Base-by-base conservation (phyloP, 768 basidiomycete species). In the Boletales sp. region DNA sequence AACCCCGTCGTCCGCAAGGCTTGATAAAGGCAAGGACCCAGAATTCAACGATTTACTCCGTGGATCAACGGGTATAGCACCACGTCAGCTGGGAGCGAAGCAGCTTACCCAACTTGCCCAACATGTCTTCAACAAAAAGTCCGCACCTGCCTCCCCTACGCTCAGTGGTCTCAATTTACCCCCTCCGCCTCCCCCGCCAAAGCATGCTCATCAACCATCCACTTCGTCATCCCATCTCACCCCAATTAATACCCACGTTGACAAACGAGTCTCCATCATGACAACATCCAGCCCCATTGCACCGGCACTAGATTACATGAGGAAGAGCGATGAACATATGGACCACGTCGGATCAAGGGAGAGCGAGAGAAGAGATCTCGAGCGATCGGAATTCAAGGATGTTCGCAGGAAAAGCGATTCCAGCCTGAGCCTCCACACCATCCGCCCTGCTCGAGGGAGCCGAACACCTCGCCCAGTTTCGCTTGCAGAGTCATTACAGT, bases 351-450 rank as follows among this genome's bases (percentile, higher is more conserved):
- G 47, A 46, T 50, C 46, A 30, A 63, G 60, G 52, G 64, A 61
- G 54, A 63, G 52, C 31, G 61, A 59, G 40, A 55, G 52, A 57
- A 72, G 59, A 43, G 69, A 70, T 27, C 48, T 56, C 24, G 69
- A 68, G 40, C 57, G 69, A 62, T 59, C 52, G 38, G 76, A 79
- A 40, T 64, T 64, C 60, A 90, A 85, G 71, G 88, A 90, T 54
- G 74, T 75, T 30, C 86, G 87, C 84, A 72, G 88, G 60, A 87
- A 86, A 69, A 89, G 87, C 57, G 88, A 91, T 66, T 83, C 88
- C 7, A 89, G 87, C n/a, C 80, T 84, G 62, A 84, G 86, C 59
- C 82, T 84, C 61, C 79, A 79, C 54, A 90, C 87, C 17, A 79
- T 87, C 48, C 79, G 86, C 29, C 79, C 83, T 32, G 62, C 66